Evolutionary conservation across 1,284 basidiomycete species (phyloP).

Genomic region (Ceratobasidium sp.): DNA sequence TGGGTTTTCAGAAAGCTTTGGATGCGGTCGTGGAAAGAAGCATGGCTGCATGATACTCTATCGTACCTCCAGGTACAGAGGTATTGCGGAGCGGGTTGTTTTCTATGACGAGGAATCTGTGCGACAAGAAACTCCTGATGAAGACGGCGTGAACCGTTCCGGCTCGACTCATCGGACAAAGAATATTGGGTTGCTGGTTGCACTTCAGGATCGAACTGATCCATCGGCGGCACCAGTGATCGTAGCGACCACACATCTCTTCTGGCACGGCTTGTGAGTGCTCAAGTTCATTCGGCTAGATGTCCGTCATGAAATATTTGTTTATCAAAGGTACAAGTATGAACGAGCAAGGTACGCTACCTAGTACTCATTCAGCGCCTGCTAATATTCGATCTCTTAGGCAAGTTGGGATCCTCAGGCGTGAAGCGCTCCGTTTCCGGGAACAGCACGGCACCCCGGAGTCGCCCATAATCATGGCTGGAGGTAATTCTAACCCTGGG

Average conservation of each 20-base stretch:
- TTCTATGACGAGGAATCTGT: slow-evolving; percentile 72
- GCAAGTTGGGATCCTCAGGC: slow-evolving; percentile 62
- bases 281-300: slow-evolving; percentile 2
- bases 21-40: slow-evolving; percentile 71
- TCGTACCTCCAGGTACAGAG: slow-evolving; percentile 60
- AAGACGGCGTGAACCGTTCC: slow-evolving; percentile 40
- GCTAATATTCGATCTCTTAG: slow-evolving; percentile 52
- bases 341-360: slow-evolving; percentile 74
- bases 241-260: slow-evolving; percentile 84
- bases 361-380: background rate
- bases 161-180: slow-evolving; percentile 77
- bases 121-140: slow-evolving; percentile 50
- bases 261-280: slow-evolving; percentile 89
- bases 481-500: slow-evolving; percentile 35
- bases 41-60: slow-evolving; percentile 86
- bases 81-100: slow-evolving; percentile 58
- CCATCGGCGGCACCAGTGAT: slow-evolving; percentile 55
- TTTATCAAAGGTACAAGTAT: slow-evolving; percentile 71
- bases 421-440: slow-evolving; percentile 39
- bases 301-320: slow-evolving; percentile 22
- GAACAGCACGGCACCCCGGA: slow-evolving; percentile 8
- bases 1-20: slow-evolving; percentile 67
- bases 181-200: slow-evolving; percentile 81
- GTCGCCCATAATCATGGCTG: slow-evolving; percentile 44
- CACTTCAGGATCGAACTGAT: slow-evolving; percentile 61